Evolutionary conservation across 345 rosid species (phyloP), one percentile per base, ranked within the genome.

Genomic region (Excoecaria cochinchinensis): DNA sequence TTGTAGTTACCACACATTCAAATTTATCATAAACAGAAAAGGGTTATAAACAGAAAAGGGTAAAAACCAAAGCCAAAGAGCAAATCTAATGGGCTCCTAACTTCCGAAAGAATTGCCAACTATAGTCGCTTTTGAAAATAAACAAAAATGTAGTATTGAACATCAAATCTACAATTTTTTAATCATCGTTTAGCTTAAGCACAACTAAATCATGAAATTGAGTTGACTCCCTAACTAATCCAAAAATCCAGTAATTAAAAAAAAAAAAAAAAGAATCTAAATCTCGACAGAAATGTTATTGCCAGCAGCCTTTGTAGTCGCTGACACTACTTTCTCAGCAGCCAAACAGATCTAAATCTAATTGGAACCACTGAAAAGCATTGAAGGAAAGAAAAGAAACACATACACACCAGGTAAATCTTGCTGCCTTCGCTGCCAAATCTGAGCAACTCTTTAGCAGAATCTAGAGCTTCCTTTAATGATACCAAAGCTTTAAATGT

Each of bases 391-490:
- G 36, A 40, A 36, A 17, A 65, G 40, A 39, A 40, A 76, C 80
- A 69, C 36, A 22, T 74, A 85, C 97, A 78, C 79, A 95, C 99
- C 97, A 93, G 66, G 83, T 91, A 93, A 85, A 95, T 89, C 88
- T 91, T 93, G 89, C 98, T 92, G 77, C 94, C 97, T 78, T 90
- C 87, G 78, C 93, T 76, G 63, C 97, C 96, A 68, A 89, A 90
- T 79, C 82, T 81, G 77, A 93, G 96, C 82, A 88, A 75, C 74
- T 88, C 94, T 77, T 82, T 88, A 1, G 94, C 90, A 0, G 86
- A 86, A 66, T 40, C 48, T 74, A 93, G 74, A 36, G 92, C 85
- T 8, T 80, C 87, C 76, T 86, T 82, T 74, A 93, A 76, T 25
- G 82, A 81, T 24, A 80, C 72, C 74, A 93, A 82, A 74, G 82